Evolutionary conservation across 1,284 basidiomycete genomes (phyloP).

Genomic region (Trametes polyzona): DNA sequence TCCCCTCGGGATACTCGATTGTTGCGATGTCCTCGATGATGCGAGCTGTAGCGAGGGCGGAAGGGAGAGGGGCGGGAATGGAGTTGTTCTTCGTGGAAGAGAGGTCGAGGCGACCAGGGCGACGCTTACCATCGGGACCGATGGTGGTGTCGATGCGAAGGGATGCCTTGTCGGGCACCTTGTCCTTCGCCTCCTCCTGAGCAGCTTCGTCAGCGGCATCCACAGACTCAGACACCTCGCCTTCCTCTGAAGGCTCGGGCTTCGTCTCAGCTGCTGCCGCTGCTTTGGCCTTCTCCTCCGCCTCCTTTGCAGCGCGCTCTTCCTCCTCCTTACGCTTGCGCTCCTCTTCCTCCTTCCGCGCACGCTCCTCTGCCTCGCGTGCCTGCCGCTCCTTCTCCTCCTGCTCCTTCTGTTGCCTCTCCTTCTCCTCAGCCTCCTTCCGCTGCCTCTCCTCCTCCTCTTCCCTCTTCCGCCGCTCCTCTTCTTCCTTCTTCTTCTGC

Average conservation of each 20-base stretch:
- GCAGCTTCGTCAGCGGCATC: conserved; percentile 34
- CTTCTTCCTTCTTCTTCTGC: conserved; percentile 42
- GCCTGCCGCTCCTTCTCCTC: conserved; percentile 33
- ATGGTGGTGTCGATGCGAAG: conserved; percentile 65
- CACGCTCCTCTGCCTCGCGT: conserved; percentile 31
- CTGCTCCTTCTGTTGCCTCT: conserved; percentile 35
- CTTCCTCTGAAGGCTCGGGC: conserved; percentile 37
- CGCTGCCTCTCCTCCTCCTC: conserved; percentile 41
- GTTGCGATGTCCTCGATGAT: conserved; percentile 83
- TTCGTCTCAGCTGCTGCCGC: conserved; percentile 40
- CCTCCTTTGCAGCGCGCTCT: conserved; percentile 33
- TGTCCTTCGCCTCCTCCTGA: conserved; percentile 41
- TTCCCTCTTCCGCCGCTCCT: conserved; percentile 41
- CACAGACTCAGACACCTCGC: conserved; percentile 43
- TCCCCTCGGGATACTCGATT: conserved; percentile 84
- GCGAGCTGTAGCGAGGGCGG: conserved; percentile 74
- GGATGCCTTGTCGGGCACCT: conserved; percentile 47
- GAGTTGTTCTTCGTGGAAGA: conserved; percentile 47
- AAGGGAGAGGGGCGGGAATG: conserved; percentile 55
- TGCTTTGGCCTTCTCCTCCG: conserved; percentile 33
- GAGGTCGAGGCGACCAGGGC: conserved; percentile 80
- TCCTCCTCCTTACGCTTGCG: conserved; percentile 40
- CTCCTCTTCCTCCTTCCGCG: conserved; percentile 41
- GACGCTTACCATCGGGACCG: conserved; percentile 45
- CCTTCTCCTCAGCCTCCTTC: conserved; percentile 39